A percentile compares a stretch with the other conserved stretches of the same genome.
These are phyloP conservation scores for Aspergillus heteromorphus DNA, from an alignment of 495 filamentous ascomycete species.

Conservation along the genomic window DNA sequence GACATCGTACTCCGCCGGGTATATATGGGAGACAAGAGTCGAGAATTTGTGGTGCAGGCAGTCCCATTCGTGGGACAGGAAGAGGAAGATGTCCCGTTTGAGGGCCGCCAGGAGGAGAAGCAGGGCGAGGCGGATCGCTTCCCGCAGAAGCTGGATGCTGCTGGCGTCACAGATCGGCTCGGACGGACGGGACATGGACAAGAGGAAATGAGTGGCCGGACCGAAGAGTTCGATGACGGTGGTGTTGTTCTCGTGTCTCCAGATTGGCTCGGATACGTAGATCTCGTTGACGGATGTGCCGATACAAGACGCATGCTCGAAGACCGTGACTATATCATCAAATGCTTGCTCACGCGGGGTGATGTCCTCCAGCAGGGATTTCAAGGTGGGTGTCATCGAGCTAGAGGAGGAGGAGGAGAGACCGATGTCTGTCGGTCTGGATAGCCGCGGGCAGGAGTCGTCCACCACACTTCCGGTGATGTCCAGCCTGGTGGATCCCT, in stretches of 20 bases:
- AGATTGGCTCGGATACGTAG: not conserved
- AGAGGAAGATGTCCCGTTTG: not conserved
- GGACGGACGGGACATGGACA: not conserved
- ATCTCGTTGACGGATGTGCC: not conserved
- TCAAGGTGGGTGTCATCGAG: too few species aligned
- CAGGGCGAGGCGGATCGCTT: not conserved
- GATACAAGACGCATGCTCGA: not conserved
- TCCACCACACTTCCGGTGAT: not conserved
- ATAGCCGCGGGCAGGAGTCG: not conserved
- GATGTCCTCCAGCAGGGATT: not conserved
- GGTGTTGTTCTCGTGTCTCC: not conserved
- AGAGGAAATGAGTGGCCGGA: not conserved
- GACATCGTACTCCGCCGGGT: not conserved
- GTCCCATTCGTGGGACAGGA: not conserved
- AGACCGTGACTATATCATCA: not conserved
- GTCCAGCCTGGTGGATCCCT: not conserved
- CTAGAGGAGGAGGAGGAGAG: too few species aligned
- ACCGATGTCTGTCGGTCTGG: not conserved
- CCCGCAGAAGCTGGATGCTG: not conserved
- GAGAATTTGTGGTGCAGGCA: not conserved
- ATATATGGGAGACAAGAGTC: not conserved
- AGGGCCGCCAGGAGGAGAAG: not conserved
- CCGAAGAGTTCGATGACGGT: not conserved
- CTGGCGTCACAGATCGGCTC: not conserved
- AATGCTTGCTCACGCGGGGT: not conserved